Percentiles rank a stretch among this genome's conserved stretches.
These are phyloP conservation scores for Rhodotorula sp. DNA, from an alignment of 1,284 basidiomycete genomes.

Conservation along the genomic window DNA sequence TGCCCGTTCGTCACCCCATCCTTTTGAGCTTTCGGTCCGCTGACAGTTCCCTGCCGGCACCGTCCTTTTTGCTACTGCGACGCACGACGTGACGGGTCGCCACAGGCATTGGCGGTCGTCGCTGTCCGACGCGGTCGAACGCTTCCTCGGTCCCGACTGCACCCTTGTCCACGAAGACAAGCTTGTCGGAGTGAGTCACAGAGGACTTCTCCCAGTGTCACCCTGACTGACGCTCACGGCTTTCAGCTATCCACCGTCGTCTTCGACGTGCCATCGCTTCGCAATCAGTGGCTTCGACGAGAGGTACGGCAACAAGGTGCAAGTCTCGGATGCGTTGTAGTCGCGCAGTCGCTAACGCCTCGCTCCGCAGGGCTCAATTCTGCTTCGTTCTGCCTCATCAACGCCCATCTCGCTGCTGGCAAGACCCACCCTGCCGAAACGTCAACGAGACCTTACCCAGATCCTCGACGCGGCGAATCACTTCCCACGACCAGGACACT, in stretches of 20 bases:
- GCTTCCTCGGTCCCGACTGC: constrained; percentile 56
- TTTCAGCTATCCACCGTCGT: constrained; percentile 70
- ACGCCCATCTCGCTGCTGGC: constrained; percentile 93
- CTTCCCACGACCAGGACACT: constrained; percentile 58
- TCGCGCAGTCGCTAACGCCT: not conserved
- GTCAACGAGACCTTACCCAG: constrained; percentile 80
- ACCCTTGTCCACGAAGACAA: constrained; percentile 79
- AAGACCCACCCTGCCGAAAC: constrained; percentile 74
- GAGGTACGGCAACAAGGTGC: constrained; percentile 88
- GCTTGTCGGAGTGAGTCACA: constrained; percentile 23
- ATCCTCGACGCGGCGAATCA: constrained; percentile 75
- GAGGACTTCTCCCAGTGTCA: not conserved
- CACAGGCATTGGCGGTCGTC: constrained; percentile 84
- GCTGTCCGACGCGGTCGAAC: constrained; percentile 61
- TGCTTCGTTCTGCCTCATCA: constrained; percentile 89
- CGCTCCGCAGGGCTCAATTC: constrained; percentile 56
- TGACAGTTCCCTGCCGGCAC: constrained; percentile 55
- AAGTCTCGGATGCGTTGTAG: too few species aligned
- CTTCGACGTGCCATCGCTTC: constrained; percentile 57
- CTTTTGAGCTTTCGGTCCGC: not conserved
- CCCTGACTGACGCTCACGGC: not conserved
- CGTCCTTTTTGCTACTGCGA: constrained; percentile 69
- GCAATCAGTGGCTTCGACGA: constrained; percentile 86
- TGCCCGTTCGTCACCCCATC: constrained; percentile 58
- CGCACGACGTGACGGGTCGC: constrained; percentile 69